Evolutionary conservation across 805 yeast species (phyloP), one percentile per base, ranked within the genome.

Genomic region (Yamadazyma sp.): DNA sequence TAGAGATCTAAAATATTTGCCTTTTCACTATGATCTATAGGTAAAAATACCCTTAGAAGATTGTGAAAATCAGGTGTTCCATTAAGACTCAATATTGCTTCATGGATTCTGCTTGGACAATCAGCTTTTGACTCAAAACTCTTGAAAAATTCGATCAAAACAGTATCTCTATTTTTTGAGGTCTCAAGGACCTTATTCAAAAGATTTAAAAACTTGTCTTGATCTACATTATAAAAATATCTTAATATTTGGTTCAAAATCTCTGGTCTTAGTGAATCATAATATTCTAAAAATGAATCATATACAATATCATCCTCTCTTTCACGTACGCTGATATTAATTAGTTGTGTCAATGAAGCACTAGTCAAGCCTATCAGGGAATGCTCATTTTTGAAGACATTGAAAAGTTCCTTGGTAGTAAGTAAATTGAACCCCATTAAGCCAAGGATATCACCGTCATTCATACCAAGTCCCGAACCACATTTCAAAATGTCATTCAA

Each of bases 371-470:
- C 7, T 7, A n/a, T 8, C 7, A 6, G 7, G 13, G 13, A 6
- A 8, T 19, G 26, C 9, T 21, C 30, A 4, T 17, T 5, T 12
- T 25, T 32, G 14, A 9, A 19, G 9, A 26, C 4, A 5, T 14
- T 3, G 20, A 32, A 14, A 11, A 32, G 13, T 26, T 32, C 35
- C n/a, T 32, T 25, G 10, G 26, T 5, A 16, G 16, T 21, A 10
- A 18, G 23, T n/a, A 19, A 15, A 3, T 26, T 16, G 4, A 3
- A 31, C 4, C 14, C 11, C 3, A 30, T 13, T 4, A 36, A 8
- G 11, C 21, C 24, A 4, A 16, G n/a, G 7, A 30, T 2, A 31
- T 40, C 44, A 9, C 16, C 15, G 16, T 40, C 41, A 29, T 40
- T 40, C 4, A 40, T 25, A 12, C 33, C 30, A n/a, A 25, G 9